Evolutionary conservation across 495 filamentous ascomycete genomes (phyloP).

Genomic region (Annulohypoxylon moriforme): DNA sequence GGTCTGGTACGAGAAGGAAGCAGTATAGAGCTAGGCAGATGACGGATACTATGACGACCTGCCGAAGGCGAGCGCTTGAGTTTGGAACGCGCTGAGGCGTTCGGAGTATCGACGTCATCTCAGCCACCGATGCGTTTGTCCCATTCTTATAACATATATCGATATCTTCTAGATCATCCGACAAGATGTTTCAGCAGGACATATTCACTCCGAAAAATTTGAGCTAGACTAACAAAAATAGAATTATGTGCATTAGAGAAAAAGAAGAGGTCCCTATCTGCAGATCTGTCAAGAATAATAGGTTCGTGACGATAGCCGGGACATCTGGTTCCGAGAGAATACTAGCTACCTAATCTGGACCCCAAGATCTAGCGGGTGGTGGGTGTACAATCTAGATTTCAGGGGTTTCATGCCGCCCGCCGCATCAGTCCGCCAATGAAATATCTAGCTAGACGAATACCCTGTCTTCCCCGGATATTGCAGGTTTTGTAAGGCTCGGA

Average conservation of each 20-base stretch:
- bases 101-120: conserved; percentile 16
- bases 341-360: conserved; percentile 3
- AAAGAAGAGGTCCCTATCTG: conserved; percentile 9
- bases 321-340: conserved; percentile 33
- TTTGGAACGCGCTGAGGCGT: conserved; percentile 17
- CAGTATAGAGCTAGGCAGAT: conserved; percentile 52
- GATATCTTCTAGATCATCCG: background rate
- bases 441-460: background rate
- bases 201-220: background rate
- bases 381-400: conserved; percentile 6
- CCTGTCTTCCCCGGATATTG: conserved; percentile 35
- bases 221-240: background rate
- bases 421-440: conserved; percentile 23
- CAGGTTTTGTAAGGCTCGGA: background rate
- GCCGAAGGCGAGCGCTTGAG: conserved; percentile 48
- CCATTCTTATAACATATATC: background rate
- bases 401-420: conserved; percentile 24
- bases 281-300: conserved; percentile 28
- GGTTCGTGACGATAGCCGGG: conserved; percentile 23
- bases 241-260: background rate
- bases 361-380: background rate
- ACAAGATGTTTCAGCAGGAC: background rate
- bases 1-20: conserved; percentile 49
- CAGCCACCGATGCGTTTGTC: conserved; percentile 15
- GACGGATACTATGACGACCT: conserved; percentile 45